phyloP scores from a whole-genome alignment of 768 basidiomycete species.

The Obba rivulosa region DNA sequence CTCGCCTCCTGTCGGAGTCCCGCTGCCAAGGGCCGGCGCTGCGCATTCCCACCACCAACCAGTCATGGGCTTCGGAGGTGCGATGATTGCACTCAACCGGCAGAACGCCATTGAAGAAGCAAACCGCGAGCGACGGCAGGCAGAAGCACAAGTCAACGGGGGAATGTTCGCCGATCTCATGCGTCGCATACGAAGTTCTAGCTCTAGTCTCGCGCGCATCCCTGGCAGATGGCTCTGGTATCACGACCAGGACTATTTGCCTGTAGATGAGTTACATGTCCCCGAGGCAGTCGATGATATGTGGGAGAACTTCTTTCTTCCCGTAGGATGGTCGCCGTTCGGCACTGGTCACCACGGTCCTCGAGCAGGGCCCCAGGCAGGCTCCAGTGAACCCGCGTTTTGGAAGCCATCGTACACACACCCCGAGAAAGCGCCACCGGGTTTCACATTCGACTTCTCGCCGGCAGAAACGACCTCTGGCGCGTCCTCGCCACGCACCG shows the following conservation, averaged over 20 bases:
- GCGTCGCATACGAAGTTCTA: too few species aligned
- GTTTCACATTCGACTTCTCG: slow-evolving; percentile 66
- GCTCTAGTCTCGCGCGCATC: too few species aligned
- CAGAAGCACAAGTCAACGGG: neutral
- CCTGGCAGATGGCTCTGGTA: too few species aligned
- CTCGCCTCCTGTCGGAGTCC: slow-evolving; percentile 19
- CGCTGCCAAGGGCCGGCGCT: slow-evolving; percentile 28
- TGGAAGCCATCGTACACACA: slow-evolving; percentile 45
- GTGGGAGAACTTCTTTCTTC: neutral
- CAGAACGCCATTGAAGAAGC: slow-evolving; percentile 17
- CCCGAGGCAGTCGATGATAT: neutral
- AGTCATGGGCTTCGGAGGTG: slow-evolving; percentile 61
- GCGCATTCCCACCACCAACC: slow-evolving; percentile 54
- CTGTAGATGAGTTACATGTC: neutral
- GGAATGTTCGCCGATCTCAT: too few species aligned
- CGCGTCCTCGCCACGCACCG: slow-evolving; percentile 28
- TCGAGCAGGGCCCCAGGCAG: neutral
- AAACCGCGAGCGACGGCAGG: slow-evolving; percentile 6
- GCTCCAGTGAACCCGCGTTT: neutral
- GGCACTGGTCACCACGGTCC: neutral
- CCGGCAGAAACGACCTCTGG: slow-evolving; percentile 23
- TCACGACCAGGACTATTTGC: too few species aligned
- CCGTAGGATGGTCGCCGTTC: too few species aligned
- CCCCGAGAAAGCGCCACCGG: slow-evolving; percentile 46
- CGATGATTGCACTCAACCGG: slow-evolving; percentile 41